Evolutionary conservation across 2,329 filamentous ascomycete species (phyloP).

Genomic region (Madurella fahalii): DNA sequence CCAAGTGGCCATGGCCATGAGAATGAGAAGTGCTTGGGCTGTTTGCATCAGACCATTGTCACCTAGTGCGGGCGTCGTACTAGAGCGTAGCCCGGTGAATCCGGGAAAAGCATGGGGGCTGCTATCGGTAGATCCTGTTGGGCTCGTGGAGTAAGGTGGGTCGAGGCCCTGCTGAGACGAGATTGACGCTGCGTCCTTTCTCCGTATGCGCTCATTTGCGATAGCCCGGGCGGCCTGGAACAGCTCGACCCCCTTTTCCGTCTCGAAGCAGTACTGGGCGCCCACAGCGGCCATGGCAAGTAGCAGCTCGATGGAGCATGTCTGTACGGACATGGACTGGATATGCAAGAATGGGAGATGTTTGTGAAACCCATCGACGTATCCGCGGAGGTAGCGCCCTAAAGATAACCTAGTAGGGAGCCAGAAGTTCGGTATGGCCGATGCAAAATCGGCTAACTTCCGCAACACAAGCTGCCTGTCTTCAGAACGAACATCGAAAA

Average conservation of each 20-base stretch:
- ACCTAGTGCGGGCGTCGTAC: too few relatives aligned
- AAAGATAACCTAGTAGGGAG: conserved; percentile 20
- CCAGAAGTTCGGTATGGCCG: conserved; percentile 7
- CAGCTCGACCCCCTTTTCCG: conserved; percentile 48
- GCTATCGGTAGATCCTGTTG: background rate
- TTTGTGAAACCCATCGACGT: conserved; percentile 37
- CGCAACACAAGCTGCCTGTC: conserved; percentile 10
- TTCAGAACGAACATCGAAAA: conserved; percentile 10
- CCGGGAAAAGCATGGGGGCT: background rate
- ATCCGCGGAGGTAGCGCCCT: conserved; percentile 20
- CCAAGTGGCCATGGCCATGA: conserved; percentile 59
- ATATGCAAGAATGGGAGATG: conserved; percentile 41
- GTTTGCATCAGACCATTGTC: conserved; percentile 39
- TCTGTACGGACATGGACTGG: conserved; percentile 9
- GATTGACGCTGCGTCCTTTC: conserved; percentile 43
- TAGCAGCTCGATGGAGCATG: conserved; percentile 37
- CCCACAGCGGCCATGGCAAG: conserved; percentile 49
- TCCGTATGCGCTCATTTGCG: conserved; percentile 47
- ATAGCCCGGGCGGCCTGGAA: conserved; percentile 55
- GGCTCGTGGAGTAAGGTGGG: background rate
- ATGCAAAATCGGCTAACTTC: conserved; percentile 7
- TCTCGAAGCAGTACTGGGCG: conserved; percentile 47
- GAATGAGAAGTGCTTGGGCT: conserved; percentile 45
- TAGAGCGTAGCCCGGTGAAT: too few relatives aligned
- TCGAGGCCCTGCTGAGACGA: background rate